These are phyloP conservation scores for Podospora sp. DNA, from an alignment of 495 filamentous ascomycete species.

Conservation along the genomic window DNA sequence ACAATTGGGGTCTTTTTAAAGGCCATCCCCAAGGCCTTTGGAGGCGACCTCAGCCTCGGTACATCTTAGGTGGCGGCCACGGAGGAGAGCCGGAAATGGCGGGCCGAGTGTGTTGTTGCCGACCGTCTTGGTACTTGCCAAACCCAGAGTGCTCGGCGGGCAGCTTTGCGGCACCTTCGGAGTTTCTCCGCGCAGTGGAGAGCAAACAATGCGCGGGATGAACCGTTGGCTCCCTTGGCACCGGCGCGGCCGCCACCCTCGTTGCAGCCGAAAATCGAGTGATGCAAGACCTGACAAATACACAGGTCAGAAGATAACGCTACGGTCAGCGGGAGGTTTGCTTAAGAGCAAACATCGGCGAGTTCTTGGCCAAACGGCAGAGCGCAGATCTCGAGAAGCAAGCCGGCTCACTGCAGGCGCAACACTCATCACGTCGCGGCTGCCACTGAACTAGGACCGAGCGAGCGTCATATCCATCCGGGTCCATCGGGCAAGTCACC, in stretches of 20 bases:
- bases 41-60: too few species aligned
- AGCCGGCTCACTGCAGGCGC: not conserved
- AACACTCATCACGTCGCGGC: not conserved
- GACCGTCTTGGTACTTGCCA: too few species aligned
- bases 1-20: not conserved
- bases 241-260: too few species aligned
- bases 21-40: not conserved
- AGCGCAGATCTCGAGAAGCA: not conserved
- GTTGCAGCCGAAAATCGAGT: not conserved
- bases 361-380: not conserved
- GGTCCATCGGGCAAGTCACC: not conserved
- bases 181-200: too few species aligned
- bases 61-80: too few species aligned
- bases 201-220: not conserved
- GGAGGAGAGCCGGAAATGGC: too few species aligned
- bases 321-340: not conserved
- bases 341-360: not conserved
- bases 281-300: not conserved
- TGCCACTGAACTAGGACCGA: not conserved
- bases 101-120: too few species aligned
- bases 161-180: too few species aligned
- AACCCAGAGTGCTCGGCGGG: too few species aligned
- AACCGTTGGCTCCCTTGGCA: not conserved
- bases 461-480: not conserved
- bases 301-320: not conserved